Conservation (phyloP, 306 rosid species). For the Abrus precatorius region DNA sequence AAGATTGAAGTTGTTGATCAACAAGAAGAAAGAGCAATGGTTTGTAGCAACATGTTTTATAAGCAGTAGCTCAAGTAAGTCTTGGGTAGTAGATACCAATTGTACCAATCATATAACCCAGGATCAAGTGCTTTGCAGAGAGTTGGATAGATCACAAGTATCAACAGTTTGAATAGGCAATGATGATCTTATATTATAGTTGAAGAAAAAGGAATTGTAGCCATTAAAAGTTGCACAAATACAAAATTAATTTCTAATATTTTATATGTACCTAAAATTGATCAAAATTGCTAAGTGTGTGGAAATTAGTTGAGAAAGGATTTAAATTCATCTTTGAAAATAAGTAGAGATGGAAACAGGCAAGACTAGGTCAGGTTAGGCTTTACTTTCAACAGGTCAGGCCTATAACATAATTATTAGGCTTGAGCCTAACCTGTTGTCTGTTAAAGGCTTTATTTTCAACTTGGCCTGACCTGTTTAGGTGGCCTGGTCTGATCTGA, state of each 20-base stretch:
- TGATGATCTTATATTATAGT: not conserved
- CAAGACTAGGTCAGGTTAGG: too few relatives aligned
- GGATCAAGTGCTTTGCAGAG: not conserved
- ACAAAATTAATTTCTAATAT: not conserved
- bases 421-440: too few relatives aligned
- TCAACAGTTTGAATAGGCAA: not conserved
- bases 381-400: too few relatives aligned
- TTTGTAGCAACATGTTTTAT: not conserved
- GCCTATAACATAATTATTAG: too few relatives aligned
- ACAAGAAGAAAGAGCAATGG: not conserved
- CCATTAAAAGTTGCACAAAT: not conserved
- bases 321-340: constrained; percentile 2
- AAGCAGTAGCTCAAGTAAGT: not conserved
- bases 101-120: not conserved
- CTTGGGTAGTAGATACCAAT: not conserved
- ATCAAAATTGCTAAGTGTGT: constrained; percentile 2
- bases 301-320: not conserved
- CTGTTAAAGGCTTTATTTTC: too few relatives aligned
- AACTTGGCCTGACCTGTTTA: too few relatives aligned
- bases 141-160: not conserved
- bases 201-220: not conserved
- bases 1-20: not conserved
- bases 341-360: not conserved
- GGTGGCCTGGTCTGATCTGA: too few relatives aligned
- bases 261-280: not conserved